Conservation (phyloP, 768 basidiomycete species). For the Mycena haematopus region DNA sequence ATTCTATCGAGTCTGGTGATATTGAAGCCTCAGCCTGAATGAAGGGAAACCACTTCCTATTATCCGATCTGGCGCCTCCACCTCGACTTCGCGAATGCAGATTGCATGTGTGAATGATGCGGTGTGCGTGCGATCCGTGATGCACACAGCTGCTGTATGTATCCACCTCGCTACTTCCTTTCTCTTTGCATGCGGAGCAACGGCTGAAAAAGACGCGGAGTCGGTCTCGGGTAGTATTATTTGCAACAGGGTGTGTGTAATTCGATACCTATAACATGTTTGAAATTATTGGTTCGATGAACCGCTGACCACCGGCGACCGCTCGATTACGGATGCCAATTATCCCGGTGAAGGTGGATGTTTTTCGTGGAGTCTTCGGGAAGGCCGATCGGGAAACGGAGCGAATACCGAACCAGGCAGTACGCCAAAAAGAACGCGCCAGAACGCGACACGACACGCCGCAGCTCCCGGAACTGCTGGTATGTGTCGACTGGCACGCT, state of each 20-base stretch:
- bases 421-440: neutral
- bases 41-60: neutral
- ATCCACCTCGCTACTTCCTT: constrained; percentile 2
- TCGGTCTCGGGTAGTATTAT: too few species aligned
- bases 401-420: neutral
- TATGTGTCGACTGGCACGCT: neutral
- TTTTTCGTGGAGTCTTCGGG: constrained; percentile 3
- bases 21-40: neutral
- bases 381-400: constrained; percentile 2
- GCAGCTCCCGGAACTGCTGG: neutral
- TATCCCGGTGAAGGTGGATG: neutral
- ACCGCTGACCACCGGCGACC: neutral
- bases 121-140: neutral
- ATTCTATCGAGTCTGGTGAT: neutral
- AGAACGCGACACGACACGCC: neutral
- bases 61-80: neutral
- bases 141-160: neutral
- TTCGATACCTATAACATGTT: neutral
- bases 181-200: neutral
- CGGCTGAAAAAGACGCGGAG: neutral
- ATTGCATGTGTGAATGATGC: neutral
- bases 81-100: neutral
- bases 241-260: neutral
- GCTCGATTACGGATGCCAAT: neutral
- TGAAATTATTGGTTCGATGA: neutral